phyloP scores from a whole-genome alignment of 768 basidiomycete species.

The Tulasnella sp. region DNA sequence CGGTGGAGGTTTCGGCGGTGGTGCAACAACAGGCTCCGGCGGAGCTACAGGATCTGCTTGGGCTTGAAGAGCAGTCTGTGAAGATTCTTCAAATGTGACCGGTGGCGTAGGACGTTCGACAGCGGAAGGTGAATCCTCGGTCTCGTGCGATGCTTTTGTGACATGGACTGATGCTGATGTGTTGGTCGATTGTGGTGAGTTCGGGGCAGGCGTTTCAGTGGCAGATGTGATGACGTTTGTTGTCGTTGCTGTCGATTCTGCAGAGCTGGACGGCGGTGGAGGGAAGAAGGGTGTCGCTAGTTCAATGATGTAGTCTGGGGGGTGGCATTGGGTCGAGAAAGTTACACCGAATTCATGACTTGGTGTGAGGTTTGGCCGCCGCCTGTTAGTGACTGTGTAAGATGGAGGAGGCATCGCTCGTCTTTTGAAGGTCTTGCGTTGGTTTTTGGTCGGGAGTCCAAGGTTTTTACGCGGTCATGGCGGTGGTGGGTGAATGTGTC shows the following conservation, averaged over 20 bases:
- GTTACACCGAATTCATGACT: constrained; percentile 10
- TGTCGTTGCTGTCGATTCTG: neutral
- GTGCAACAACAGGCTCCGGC: neutral
- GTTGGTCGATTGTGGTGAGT: neutral
- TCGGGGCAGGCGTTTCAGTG: constrained; percentile 10
- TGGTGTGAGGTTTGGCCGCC: neutral
- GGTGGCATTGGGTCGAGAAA: constrained; percentile 13
- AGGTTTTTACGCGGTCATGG: neutral
- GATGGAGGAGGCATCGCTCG: neutral
- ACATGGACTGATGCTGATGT: neutral
- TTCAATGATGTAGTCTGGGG: constrained; percentile 33
- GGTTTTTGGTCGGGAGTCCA: neutral
- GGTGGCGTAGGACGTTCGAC: constrained; percentile 6
- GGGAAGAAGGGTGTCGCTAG: constrained; percentile 44
- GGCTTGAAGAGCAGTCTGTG: neutral
- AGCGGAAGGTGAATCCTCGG: constrained; percentile 6
- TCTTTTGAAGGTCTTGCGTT: neutral
- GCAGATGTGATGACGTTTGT: constrained; percentile 12
- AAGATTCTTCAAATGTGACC: neutral
- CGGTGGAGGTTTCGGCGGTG: neutral
- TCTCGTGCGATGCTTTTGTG: neutral
- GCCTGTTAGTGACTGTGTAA: constrained; percentile 1
- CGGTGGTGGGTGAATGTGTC: neutral
- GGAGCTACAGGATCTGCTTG: neutral
- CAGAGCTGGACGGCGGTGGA: constrained; percentile 29